These are phyloP conservation scores for Dicorynia guianensis DNA, from an alignment of 306 rosid genomes.

Conservation along the genomic window DNA sequence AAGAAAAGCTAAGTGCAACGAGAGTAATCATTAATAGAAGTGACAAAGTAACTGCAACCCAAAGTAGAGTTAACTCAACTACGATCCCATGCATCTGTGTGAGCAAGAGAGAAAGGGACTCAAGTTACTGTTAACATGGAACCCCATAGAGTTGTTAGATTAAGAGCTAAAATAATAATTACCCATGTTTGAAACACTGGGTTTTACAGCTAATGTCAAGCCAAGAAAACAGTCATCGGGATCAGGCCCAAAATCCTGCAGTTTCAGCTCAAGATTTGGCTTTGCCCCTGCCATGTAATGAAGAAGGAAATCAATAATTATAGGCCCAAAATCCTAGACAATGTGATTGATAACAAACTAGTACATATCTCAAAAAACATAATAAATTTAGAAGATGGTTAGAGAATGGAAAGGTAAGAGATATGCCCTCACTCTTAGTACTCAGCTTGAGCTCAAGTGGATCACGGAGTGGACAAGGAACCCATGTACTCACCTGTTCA, in stretches of 20 bases:
- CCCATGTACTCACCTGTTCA: slow-evolving; percentile 63
- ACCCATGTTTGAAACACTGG: slow-evolving; percentile 79
- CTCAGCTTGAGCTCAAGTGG: slow-evolving; percentile 89
- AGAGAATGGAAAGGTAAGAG: slow-evolving; percentile 17
- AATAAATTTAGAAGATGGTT: slow-evolving; percentile 22
- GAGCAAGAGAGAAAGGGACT: too few relatives aligned
- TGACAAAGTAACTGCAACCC: too few relatives aligned
- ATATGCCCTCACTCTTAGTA: slow-evolving; percentile 60
- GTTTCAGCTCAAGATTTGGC: slow-evolving; percentile 82
- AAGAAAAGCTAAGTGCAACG: too few relatives aligned
- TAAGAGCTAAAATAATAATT: slow-evolving; percentile 34
- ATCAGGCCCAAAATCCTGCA: slow-evolving; percentile 84
- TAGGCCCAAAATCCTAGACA: slow-evolving; percentile 14
- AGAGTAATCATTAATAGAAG: too few relatives aligned
- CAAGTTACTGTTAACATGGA: not conserved
- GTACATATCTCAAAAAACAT: slow-evolving; percentile 26
- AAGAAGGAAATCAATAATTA: slow-evolving; percentile 38
- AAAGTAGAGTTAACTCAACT: too few relatives aligned
- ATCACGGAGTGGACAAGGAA: slow-evolving; percentile 65
- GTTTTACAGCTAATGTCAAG: slow-evolving; percentile 83
- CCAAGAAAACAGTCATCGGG: slow-evolving; percentile 94
- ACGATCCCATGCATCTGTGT: too few relatives aligned
- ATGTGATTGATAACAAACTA: slow-evolving; percentile 9
- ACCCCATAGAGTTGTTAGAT: not conserved
- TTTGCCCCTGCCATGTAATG: slow-evolving; percentile 59